Base-by-base conservation (phyloP, 2,329 filamentous ascomycete species). In the Immersiporthe knoxdaviesiana region DNA sequence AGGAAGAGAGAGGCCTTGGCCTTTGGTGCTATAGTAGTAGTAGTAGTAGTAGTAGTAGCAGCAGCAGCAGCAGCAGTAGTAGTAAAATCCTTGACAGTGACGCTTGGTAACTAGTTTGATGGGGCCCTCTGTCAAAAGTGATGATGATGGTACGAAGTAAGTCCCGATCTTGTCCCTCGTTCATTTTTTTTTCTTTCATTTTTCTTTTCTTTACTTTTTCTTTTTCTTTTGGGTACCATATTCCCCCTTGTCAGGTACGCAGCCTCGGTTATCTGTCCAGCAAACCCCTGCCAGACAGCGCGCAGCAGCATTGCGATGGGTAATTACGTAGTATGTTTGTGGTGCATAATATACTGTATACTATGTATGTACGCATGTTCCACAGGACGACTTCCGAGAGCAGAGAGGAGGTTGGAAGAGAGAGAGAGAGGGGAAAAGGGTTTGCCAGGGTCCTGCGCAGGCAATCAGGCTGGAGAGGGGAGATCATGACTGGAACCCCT, bases 211-310 rank as follows among this genome's bases (percentile, higher is more conserved):
- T 30, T 11, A 30, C 8, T 52, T 27, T 27, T 12, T 52, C 12
- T 27, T 24, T 12, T 52, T 27, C 14, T 12, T 52, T 24, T 27
- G 11, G n/a, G 24, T 27, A 27, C n/a, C 11, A 16, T 10, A 11
- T n/a, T n/a, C 24, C 16, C 52, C 52, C 52, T 16, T 27, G 52
- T 56, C 52, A 47, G 52, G 52, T 56, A 30, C 52, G 52, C 24
- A 60, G 58, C 58, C 58, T 60, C 58, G 58, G 58, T 30, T 60
- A 39, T 35, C 35, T 60, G 35, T 60, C 58, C 24, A 24, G 58
- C 58, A 39, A 60, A 60, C 16, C 58, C 58, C 58, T 60, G 58
- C n/a, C 52, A 30, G 12, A 30, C 52, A 18, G 14, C 52, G 24
- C 27, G 30, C 52, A 27, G 14, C 52, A 56, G 52, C 27, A 56